phyloP scores from a whole-genome alignment of 208 protist species.

The Leishmania arabica region DNA sequence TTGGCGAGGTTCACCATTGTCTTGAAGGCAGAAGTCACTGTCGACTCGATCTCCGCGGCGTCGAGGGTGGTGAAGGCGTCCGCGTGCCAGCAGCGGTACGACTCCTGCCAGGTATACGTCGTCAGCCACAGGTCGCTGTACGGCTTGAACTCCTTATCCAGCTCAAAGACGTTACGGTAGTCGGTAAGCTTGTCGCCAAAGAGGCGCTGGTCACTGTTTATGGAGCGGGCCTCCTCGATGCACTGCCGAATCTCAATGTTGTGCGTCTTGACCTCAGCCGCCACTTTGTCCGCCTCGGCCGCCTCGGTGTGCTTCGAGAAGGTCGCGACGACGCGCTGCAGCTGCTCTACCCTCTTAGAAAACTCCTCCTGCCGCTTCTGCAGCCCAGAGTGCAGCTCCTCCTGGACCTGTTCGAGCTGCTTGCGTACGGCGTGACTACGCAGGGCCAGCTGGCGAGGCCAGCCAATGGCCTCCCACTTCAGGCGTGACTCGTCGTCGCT shows the following conservation, averaged over 20 bases:
- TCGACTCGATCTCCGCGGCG: constrained; percentile 93
- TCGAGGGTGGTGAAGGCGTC: constrained; percentile 94
- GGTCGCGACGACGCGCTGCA: constrained; percentile 91
- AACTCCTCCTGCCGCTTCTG: constrained; percentile 95
- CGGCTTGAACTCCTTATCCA: constrained; percentile 97
- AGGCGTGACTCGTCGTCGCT: constrained; percentile 93
- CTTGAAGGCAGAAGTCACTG: constrained; percentile 79
- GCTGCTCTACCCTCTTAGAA: constrained; percentile 89
- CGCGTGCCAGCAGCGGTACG: constrained; percentile 92
- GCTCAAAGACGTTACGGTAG: constrained; percentile 94
- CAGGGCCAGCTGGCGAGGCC: constrained; percentile 90
- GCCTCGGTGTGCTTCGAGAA: constrained; percentile 95
- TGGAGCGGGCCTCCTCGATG: constrained; percentile 89
- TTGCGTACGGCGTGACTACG: constrained; percentile 76
- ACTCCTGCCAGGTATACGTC: constrained; percentile 94
- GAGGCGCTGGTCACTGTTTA: constrained; percentile 96
- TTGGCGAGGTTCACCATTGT: constrained; percentile 91
- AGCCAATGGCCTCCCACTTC: constrained; percentile 94
- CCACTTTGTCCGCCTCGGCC: constrained; percentile 91
- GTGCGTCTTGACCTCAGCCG: constrained; percentile 94
- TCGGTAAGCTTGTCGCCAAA: constrained; percentile 95
- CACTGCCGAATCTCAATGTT: constrained; percentile 94
- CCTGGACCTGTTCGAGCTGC: constrained; percentile 91
- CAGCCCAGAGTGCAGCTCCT: constrained; percentile 92
- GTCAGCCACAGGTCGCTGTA: constrained; percentile 97